Evolutionary conservation across 306 rosid species (phyloP).

Genomic region (Quercus robur): DNA sequence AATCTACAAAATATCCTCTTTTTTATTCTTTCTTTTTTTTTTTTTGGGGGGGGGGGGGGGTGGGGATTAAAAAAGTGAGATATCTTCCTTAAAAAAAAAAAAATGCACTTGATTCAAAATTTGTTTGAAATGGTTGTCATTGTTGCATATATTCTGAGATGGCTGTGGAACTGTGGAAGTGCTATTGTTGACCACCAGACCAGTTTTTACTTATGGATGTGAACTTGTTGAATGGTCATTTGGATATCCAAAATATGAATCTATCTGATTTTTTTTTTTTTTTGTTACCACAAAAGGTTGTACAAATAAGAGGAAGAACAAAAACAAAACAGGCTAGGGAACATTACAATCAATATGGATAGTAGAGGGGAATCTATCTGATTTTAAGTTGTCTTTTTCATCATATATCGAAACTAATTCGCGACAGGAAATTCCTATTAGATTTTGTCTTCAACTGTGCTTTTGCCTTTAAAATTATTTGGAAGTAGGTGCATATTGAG

Average conservation of each 20-base stretch:
- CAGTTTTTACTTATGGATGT: not conserved
- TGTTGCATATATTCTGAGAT: not conserved
- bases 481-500: too few relatives aligned
- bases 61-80: too few relatives aligned
- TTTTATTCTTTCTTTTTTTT: not conserved
- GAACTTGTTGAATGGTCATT: not conserved
- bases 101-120: not conserved
- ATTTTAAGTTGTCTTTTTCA: too few relatives aligned
- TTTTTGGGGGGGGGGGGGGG: too few relatives aligned
- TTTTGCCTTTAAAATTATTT: too few relatives aligned
- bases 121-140: not conserved
- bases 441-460: too few relatives aligned
- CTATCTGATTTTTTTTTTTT: not conserved
- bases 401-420: too few relatives aligned
- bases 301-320: too few relatives aligned
- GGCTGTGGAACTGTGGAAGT: not conserved
- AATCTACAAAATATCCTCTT: conserved; percentile 14
- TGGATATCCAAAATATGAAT: not conserved
- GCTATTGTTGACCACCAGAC: not conserved
- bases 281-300: not conserved
- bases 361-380: not conserved
- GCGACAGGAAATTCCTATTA: too few relatives aligned
- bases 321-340: too few relatives aligned
- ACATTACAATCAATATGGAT: too few relatives aligned
- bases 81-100: too few relatives aligned